These are phyloP conservation scores for Pisolithus thermaeus DNA, from an alignment of 1,284 basidiomycete genomes.

Conservation along the genomic window DNA sequence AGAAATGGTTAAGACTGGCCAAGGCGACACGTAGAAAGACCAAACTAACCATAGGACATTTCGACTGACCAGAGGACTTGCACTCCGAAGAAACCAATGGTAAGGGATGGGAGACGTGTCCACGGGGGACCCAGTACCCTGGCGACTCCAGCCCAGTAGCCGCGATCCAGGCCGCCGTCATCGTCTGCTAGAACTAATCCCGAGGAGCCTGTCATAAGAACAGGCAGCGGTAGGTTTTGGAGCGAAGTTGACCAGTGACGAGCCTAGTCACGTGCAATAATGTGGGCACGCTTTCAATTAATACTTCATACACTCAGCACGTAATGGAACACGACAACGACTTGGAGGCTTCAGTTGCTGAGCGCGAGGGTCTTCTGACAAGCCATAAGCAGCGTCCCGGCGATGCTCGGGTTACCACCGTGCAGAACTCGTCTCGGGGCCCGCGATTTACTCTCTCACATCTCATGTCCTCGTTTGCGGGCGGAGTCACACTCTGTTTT, in stretches of 20 bases:
- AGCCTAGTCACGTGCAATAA: too few relatives aligned
- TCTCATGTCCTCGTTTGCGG: conserved; percentile 22
- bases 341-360: not conserved
- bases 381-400: not conserved
- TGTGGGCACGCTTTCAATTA: not conserved
- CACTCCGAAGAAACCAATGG: conserved; percentile 74
- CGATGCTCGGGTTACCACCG: not conserved
- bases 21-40: not conserved
- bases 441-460: conserved; percentile 15
- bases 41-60: conserved; percentile 77
- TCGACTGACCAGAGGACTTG: conserved; percentile 89
- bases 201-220: conserved; percentile 43
- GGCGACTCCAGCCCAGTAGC: conserved; percentile 50
- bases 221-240: not conserved
- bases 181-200: conserved; percentile 34
- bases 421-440: not conserved
- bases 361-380: not conserved
- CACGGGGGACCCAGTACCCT: conserved; percentile 55
- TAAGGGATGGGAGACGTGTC: conserved; percentile 65
- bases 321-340: not conserved
- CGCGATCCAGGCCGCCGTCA: conserved; percentile 26
- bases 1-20: not conserved
- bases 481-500: conserved; percentile 22
- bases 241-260: too few relatives aligned
- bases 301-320: too few relatives aligned